phyloP scores from a whole-genome alignment of 805 yeast genomes.

The Candida manassasensis region DNA sequence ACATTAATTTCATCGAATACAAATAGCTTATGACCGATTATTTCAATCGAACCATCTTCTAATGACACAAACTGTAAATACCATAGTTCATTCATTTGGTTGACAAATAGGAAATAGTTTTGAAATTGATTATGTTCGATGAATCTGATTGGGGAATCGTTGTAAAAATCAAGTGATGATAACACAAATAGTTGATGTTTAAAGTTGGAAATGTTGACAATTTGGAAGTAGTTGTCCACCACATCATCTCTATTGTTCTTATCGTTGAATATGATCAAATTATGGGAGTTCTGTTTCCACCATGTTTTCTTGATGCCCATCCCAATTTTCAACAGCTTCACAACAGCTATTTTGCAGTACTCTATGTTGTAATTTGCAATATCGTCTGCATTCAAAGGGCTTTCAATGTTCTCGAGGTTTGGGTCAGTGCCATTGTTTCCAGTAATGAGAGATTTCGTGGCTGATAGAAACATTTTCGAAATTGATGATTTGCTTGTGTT shows the following conservation, averaged over 20 bases:
- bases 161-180: conserved; percentile 27
- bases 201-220: conserved; percentile 29
- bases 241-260: conserved; percentile 10
- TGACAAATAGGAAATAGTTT: conserved; percentile 26
- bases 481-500: conserved; percentile 23
- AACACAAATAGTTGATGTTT: conserved; percentile 24
- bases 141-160: conserved; percentile 12
- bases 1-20: neutral
- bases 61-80: conserved; percentile 11
- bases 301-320: conserved; percentile 28
- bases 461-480: conserved; percentile 24
- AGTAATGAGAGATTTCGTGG: conserved; percentile 28
- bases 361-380: conserved; percentile 22
- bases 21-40: conserved; percentile 14
- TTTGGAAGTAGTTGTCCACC: conserved; percentile 21
- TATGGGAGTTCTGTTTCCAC: conserved; percentile 37
- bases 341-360: conserved; percentile 22
- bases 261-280: conserved; percentile 27
- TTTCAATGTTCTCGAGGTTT: conserved; percentile 33
- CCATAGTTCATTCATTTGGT: conserved; percentile 24
- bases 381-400: conserved; percentile 32
- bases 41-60: conserved; percentile 8
- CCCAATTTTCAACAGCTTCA: conserved; percentile 30
- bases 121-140: conserved; percentile 22
- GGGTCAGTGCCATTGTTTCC: conserved; percentile 16